Percentiles rank a stretch among this genome's conserved stretches.
Conservation (phyloP, 495 filamentous ascomycete genomes). For the Penicillium canariense region DNA sequence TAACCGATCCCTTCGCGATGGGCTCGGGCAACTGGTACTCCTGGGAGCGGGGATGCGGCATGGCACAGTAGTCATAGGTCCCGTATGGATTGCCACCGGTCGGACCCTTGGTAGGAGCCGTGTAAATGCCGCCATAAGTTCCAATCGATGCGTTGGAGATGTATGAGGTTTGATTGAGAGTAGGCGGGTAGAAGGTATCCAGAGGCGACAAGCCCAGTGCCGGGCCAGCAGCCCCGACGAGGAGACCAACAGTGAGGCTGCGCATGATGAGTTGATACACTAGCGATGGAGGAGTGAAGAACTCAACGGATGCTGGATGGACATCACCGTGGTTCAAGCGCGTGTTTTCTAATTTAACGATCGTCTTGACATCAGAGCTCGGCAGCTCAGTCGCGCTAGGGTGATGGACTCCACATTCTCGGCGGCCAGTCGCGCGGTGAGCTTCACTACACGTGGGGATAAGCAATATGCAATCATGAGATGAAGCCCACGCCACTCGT, state of each 20-base stretch:
- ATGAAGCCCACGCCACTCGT: neutral
- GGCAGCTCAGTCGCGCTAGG: slow-evolving; percentile 2
- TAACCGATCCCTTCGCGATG: slow-evolving; percentile 26
- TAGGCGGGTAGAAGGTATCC: slow-evolving; percentile 41
- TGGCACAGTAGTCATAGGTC: slow-evolving; percentile 43
- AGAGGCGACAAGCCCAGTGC: slow-evolving; percentile 17
- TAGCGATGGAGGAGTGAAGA: neutral
- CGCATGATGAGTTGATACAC: slow-evolving; percentile 14
- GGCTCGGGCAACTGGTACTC: slow-evolving; percentile 34
- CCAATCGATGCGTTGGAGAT: slow-evolving; percentile 41
- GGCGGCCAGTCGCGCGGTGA: slow-evolving; percentile 12
- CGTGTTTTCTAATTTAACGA: neutral
- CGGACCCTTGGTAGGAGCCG: slow-evolving; percentile 30
- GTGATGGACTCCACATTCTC: neutral
- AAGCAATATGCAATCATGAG: slow-evolving; percentile 1
- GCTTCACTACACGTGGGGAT: slow-evolving; percentile 16
- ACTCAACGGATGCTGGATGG: neutral
- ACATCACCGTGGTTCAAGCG: neutral
- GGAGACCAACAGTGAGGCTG: neutral
- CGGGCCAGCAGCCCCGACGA: slow-evolving; percentile 11
- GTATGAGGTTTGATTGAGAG: slow-evolving; percentile 37
- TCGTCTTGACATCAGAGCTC: neutral
- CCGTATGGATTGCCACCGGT: slow-evolving; percentile 25
- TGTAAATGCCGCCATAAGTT: slow-evolving; percentile 42
- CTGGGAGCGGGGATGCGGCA: slow-evolving; percentile 43